Percentiles rank a stretch among this genome's conserved stretches.
These are phyloP conservation scores for Polyplosphaeria fusca DNA, from an alignment of 495 filamentous ascomycete species.

Conservation along the genomic window DNA sequence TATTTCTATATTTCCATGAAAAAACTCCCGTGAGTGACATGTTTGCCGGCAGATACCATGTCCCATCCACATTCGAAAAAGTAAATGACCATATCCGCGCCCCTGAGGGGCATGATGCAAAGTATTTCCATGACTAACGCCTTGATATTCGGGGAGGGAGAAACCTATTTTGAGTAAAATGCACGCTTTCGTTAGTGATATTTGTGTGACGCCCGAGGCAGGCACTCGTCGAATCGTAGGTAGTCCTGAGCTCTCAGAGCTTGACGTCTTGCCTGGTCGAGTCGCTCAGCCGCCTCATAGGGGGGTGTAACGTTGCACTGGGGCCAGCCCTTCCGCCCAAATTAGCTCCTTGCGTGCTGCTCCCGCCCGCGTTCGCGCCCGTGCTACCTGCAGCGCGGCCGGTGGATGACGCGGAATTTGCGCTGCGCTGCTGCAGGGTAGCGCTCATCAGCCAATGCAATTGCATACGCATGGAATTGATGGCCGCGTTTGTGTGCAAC, in stretches of 20 bases:
- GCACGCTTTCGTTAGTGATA: too few species aligned
- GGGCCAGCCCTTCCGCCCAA: background rate
- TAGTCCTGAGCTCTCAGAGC: constrained; percentile 25
- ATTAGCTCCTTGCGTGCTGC: constrained; percentile 20
- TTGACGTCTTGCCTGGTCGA: constrained; percentile 35
- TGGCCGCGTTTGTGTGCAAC: constrained; percentile 61
- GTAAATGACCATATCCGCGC: too few species aligned
- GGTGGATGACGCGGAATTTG: constrained; percentile 7
- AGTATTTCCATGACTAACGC: too few species aligned
- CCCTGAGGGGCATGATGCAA: too few species aligned
- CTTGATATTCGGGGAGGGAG: too few species aligned
- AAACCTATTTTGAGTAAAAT: too few species aligned
- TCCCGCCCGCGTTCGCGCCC: constrained; percentile 1
- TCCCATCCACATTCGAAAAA: too few species aligned
- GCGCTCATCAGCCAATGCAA: constrained; percentile 67
- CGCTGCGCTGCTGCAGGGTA: constrained; percentile 48
- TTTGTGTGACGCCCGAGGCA: too few species aligned
- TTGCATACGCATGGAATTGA: constrained; percentile 62
- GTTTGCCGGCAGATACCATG: too few species aligned
- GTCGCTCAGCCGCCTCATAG: constrained; percentile 36
- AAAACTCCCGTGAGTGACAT: too few species aligned
- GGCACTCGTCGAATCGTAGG: too few species aligned
- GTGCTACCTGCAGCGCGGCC: constrained; percentile 12
- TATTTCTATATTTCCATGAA: too few species aligned
- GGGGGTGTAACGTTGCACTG: constrained; percentile 19